Base-by-base conservation (phyloP, 2,329 filamentous ascomycete genomes). In the Rhytidhysteron rufulum region DNA sequence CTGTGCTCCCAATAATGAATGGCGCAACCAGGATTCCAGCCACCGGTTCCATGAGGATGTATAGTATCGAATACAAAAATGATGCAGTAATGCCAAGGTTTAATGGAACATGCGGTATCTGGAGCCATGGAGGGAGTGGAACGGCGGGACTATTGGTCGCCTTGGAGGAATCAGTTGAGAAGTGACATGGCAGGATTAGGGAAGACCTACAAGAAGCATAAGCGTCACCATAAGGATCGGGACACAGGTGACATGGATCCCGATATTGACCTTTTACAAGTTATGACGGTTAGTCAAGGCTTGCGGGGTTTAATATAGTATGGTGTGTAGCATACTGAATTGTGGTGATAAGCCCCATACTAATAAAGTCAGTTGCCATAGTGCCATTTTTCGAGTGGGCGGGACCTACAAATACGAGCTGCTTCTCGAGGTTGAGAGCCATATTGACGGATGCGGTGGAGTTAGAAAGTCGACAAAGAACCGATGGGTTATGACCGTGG, bases 1-100 rank as follows among this genome's bases (percentile, higher is more conserved):
- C 88, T 8, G 88, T 85, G 40, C 79, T 81, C 16, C 72, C 84
- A 31, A 97, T 70, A 44, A 95, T 82, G 22, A 96, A 73, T 3
- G 86, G 78, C 5, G 86, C 82, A 31, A 95, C 72, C 20, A 86
- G 70, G 9, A 80, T 82, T 37, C 93, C 93, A 9, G 93, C 93
- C 1, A 97, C 88, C 1, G 93, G 93, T 62, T 98, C 93, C 58
- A 98, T 83, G 17, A 98, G 78, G 34, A 97, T 76, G 62, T 97
- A 98, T 40, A 96, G 78, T 2, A 77, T 77, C 27, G 85, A 78
- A 68, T 93, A 96, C 20, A 83, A 53, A 8, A 80, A 54, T 31
- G 74, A 74, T 38, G 67, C 70, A 43, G 79, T 70, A 3, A 80
- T 82, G 37, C 77, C 80, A 44, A 75, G 61, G 47, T 83, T 83